These are phyloP conservation scores for Mortierella alpina DNA, from an alignment of 192 early-diverging fungal species.

Conservation along the genomic window DNA sequence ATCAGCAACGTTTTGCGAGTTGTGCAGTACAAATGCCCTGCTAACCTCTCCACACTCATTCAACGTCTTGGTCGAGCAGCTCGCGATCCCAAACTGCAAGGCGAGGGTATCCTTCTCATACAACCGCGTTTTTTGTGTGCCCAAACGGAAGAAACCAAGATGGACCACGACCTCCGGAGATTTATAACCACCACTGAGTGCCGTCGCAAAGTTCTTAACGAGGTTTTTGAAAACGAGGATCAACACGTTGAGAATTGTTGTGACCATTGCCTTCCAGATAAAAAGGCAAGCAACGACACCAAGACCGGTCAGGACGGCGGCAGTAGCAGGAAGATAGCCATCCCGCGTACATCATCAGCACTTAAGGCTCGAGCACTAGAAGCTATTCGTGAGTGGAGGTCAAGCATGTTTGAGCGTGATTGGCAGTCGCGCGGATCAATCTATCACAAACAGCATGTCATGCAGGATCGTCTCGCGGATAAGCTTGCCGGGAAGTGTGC, in stretches of 20 bases:
- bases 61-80: constrained; percentile 19
- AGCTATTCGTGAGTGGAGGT: neutral
- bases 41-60: neutral
- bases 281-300: too few species aligned
- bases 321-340: neutral
- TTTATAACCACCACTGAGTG: constrained; percentile 7
- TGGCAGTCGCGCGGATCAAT: neutral
- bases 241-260: neutral
- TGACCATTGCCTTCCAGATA: constrained; percentile 3
- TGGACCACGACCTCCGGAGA: neutral
- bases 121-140: neutral
- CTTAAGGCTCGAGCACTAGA: neutral
- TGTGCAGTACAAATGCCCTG: constrained; percentile 10
- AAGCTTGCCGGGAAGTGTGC: neutral
- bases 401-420: neutral
- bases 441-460: neutral
- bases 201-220: constrained; percentile 10
- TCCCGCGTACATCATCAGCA: neutral
- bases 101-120: neutral
- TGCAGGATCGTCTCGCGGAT: neutral
- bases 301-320: too few species aligned
- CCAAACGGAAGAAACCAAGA: neutral
- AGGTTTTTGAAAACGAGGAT: constrained; percentile 2
- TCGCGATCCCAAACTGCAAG: neutral
- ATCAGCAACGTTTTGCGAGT: constrained; percentile 22